Evolutionary conservation across 768 basidiomycete species (phyloP).

Genomic region (Tylopilus subfusipes): DNA sequence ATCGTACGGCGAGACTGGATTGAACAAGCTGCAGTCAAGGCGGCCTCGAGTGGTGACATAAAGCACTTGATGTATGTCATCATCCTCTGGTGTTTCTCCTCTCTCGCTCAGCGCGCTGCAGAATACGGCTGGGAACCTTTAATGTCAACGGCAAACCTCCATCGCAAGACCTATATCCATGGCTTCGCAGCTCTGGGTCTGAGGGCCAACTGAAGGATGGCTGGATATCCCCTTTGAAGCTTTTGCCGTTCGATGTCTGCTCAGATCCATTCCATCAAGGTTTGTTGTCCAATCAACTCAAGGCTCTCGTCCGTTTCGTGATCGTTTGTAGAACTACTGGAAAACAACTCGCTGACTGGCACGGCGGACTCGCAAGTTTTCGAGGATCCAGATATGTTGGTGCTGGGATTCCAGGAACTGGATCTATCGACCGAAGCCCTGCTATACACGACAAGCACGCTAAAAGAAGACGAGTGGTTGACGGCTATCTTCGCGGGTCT

Average conservation of each 20-base stretch:
- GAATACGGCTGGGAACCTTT: slow-evolving; percentile 74
- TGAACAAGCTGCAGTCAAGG: slow-evolving; percentile 38
- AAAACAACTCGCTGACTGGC: neutral
- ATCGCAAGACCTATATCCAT: slow-evolving; percentile 65
- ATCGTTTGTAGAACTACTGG: slow-evolving; percentile 7
- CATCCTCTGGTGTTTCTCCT: neutral
- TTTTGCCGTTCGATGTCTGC: slow-evolving; percentile 34
- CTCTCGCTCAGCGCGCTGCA: slow-evolving; percentile 22
- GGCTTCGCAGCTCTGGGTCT: slow-evolving; percentile 43
- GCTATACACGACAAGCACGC: slow-evolving; percentile 60
- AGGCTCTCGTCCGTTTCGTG: neutral
- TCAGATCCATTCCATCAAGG: slow-evolving; percentile 22
- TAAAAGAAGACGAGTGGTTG: slow-evolving; percentile 69
- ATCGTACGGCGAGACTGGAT: slow-evolving; percentile 67
- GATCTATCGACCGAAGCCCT: slow-evolving; percentile 78
- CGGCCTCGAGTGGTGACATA: slow-evolving; percentile 22
- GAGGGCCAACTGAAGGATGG: slow-evolving; percentile 2
- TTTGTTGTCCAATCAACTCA: slow-evolving; percentile 6
- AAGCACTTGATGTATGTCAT: slow-evolving; percentile 22
- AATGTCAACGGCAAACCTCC: slow-evolving; percentile 81
- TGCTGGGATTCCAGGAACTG: slow-evolving; percentile 79
- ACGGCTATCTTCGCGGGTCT: slow-evolving; percentile 62
- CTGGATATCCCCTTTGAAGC: slow-evolving; percentile 35
- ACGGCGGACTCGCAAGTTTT: slow-evolving; percentile 19
- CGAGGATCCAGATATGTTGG: slow-evolving; percentile 61